Evolutionary conservation across 2,329 filamentous ascomycete species (phyloP), one percentile per base, ranked within the genome.

Genomic region (Botrytis galanthina): DNA sequence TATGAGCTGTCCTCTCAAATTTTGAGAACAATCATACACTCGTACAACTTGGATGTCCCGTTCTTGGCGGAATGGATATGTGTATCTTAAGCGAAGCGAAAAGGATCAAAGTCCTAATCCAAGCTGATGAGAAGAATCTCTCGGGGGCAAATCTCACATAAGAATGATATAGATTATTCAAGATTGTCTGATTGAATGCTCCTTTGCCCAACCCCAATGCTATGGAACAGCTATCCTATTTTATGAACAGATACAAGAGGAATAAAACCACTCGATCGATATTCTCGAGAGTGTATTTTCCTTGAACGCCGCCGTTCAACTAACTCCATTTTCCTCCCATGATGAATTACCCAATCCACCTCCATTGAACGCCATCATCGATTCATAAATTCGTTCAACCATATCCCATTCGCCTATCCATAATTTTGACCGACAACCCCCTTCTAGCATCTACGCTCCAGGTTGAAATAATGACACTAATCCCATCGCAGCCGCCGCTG

Each of bases 401-500:
- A 37, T 70, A 54, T 44, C 62, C 70, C 48, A 29, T 20, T 54
- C 73, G 72, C 72, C 60, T 66, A 35, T 69, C 72, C 61, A 69
- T 48, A 57, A 46, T 46, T 42, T 54, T 71, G 59, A 54, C n/a
- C 39, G 20, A 57, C 12, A 37, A 26, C 4, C n/a, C n/a, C 37
- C 42, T 32, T 32, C 26, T 39, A 44, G 60, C 46, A 32, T 72
- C 75, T 37, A 73, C 77, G 72, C 77, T 46, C 75, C 74, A 48
- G 74, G 71, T 70, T 77, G 79, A 70, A 83, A 79, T 1, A 78
- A 69, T 44, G 77, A 78, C 26, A 84, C 82, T 48, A 84, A 76
- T 20, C 82, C 82, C 82, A 83, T 83, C 0, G 82, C 82, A 37
- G 80, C 80, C 1, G 74, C 82, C 0, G 83, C 83, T 10, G 83